Base-by-base conservation (phyloP, 352 stramenopile species). In the Globisporangium nunn region DNA sequence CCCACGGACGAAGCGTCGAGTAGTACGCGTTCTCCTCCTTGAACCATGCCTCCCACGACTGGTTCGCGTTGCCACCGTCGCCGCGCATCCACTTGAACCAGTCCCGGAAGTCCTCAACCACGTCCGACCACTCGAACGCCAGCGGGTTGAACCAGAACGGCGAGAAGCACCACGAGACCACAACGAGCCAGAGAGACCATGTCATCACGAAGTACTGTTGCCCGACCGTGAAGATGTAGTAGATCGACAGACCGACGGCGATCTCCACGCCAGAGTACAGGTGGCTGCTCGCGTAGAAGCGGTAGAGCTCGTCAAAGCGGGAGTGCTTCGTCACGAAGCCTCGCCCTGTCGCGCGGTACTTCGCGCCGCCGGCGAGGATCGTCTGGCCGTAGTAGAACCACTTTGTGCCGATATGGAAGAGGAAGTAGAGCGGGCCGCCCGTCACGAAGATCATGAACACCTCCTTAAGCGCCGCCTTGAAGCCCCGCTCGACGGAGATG, bases 401-500 rank as follows among this genome's bases (percentile, higher is more conserved):
- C 64, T 98, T 98, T 23, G 96, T 99, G 63, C 98, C 96, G 60
- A 99, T 99, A 72, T 99, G 97, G 80, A 99, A 99, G 70, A 99
- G 90, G 67, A 99, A 99, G 77, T 99, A 98, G 18, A 99, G 77
- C 47, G 97, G 97, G 1, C 96, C 97, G 48, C 96, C 96, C 40
- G 96, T 99, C 17, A 98, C 82, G 54, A 99, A 93, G 44, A 99
- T 96, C 68, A 98, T 93, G 31, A 98, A 70, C 31, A 98, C 91
- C 58, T 95, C 82, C 56, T 86, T 96, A 48, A 96, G 54, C 50
- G 95, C 97, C 12, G 89, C 85, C 64, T 95, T 95, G 75, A 98
- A 98, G n/a, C 97, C 97, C 58, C 96, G 90, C 67, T 99, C 97
- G 10, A 99, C 96, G 46, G 95, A 97, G 60, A 99, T 95, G 6